Percentiles rank a stretch among this genome's conserved stretches.
Conservation (phyloP, 768 basidiomycete species). For the Boletus subcaerulescens region DNA sequence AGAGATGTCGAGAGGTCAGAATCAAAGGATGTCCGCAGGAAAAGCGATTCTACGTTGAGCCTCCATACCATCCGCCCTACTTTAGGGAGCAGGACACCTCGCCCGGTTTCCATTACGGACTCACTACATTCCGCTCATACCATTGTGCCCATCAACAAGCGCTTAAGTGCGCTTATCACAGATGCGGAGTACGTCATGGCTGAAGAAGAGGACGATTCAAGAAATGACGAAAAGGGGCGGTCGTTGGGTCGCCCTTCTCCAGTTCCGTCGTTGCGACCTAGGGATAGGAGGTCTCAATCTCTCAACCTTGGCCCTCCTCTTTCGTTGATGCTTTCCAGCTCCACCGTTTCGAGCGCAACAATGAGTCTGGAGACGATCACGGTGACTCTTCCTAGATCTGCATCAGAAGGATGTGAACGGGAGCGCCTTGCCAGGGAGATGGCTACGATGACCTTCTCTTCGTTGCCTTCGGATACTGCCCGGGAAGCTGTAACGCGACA, state of each 20-base stretch:
- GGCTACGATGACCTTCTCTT: constrained; percentile 41
- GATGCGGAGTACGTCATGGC: constrained; percentile 66
- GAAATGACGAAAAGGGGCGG: constrained; percentile 15
- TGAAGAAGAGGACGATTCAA: constrained; percentile 51
- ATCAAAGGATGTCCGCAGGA: constrained; percentile 71
- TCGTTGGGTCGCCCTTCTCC: constrained; percentile 37
- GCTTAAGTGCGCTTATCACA: constrained; percentile 63
- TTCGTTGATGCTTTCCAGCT: constrained; percentile 25
- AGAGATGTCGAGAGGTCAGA: constrained; percentile 37
- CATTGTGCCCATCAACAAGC: constrained; percentile 61
- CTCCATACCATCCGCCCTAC: constrained; percentile 65
- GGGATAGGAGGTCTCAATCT: constrained; percentile 65
- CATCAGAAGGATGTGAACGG: constrained; percentile 32
- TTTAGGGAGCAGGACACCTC: constrained; percentile 50
- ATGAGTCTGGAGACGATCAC: constrained; percentile 32
- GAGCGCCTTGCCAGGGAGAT: constrained; percentile 44
- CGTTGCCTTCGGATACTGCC: constrained; percentile 16
- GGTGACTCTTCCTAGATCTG: constrained; percentile 27
- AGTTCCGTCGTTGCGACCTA: constrained; percentile 41
- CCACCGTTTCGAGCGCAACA: constrained; percentile 26
- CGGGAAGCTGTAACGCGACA: constrained; percentile 31
- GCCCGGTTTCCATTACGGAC: constrained; percentile 77
- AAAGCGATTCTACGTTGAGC: constrained; percentile 81
- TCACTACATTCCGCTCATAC: constrained; percentile 74
- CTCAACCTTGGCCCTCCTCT: constrained; percentile 46